Evolutionary conservation across 305 asterid genomes (phyloP).

Genomic region (Solanum hybrid): DNA sequence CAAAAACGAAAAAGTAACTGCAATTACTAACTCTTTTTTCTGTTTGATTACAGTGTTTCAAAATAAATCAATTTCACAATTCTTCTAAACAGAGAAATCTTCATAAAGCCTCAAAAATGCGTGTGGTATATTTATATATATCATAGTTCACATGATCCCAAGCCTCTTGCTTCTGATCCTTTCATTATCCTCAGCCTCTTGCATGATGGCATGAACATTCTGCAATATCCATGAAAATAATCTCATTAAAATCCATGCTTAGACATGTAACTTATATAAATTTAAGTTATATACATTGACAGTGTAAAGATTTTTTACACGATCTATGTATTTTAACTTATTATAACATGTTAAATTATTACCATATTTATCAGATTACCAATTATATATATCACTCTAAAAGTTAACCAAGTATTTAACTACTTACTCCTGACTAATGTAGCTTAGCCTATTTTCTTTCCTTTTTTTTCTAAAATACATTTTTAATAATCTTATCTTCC

Average conservation of each 20-base stretch:
- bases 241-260: not conserved
- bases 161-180: not conserved
- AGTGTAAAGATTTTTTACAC: not conserved
- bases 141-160: slow-evolving; percentile 1
- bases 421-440: not conserved
- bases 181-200: slow-evolving; percentile 6
- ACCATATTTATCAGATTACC: not conserved
- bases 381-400: not conserved
- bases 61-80: not conserved
- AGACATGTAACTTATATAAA: not conserved
- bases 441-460: not conserved
- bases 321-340: not conserved
- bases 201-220: slow-evolving; percentile 9
- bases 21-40: not conserved
- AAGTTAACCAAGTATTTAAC: not conserved
- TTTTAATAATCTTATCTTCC: not conserved
- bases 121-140: not conserved
- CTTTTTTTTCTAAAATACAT: not conserved
- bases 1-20: not conserved
- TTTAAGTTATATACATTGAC: not conserved
- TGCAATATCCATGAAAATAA: not conserved
- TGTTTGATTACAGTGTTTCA: not conserved
- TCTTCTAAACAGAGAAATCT: not conserved
- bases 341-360: not conserved
- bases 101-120: not conserved